A percentile compares a stretch with the other conserved stretches of the same genome.
Evolutionary conservation across 805 yeast species (phyloP).

Genomic region (Pachysolen tannophilus): DNA sequence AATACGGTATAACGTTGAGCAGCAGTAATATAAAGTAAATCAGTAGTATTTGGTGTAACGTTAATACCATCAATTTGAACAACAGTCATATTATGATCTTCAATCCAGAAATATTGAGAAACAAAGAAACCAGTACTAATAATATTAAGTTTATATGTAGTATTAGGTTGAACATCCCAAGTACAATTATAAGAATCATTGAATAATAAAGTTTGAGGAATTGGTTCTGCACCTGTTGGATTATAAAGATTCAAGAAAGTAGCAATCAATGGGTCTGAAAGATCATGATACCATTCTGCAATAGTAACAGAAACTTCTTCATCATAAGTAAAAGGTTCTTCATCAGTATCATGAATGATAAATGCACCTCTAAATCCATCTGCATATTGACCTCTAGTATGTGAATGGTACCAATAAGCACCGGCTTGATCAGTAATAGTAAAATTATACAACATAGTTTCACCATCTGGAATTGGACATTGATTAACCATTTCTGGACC

Average conservation of each 20-base stretch:
- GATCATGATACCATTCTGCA: constrained; percentile 84
- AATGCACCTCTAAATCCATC: constrained; percentile 86
- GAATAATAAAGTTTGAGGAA: constrained; percentile 73
- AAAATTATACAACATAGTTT: constrained; percentile 74
- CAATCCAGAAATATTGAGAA: constrained; percentile 82
- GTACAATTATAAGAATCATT: constrained; percentile 75
- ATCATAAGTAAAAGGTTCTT: constrained; percentile 64
- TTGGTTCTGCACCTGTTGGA: constrained; percentile 98
- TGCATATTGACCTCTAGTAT: constrained; percentile 81
- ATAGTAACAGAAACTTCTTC: constrained; percentile 66
- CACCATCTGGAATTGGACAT: constrained; percentile 85
- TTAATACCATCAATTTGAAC: constrained; percentile 91
- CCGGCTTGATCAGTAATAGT: constrained; percentile 80
- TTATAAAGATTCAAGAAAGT: constrained; percentile 64
- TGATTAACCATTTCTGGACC: constrained; percentile 87
- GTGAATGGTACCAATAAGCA: constrained; percentile 97
- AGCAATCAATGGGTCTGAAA: constrained; percentile 40
- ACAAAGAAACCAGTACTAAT: constrained; percentile 87
- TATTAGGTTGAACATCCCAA: constrained; percentile 77
- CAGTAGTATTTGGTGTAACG: constrained; percentile 67
- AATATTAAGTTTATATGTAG: constrained; percentile 74
- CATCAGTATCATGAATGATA: constrained; percentile 55
- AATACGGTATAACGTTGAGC: constrained; percentile 90
- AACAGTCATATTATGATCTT: constrained; percentile 79
- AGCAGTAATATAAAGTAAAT: constrained; percentile 68